Base-by-base conservation (phyloP, 495 filamentous ascomycete species). In the Neurospora sp. region DNA sequence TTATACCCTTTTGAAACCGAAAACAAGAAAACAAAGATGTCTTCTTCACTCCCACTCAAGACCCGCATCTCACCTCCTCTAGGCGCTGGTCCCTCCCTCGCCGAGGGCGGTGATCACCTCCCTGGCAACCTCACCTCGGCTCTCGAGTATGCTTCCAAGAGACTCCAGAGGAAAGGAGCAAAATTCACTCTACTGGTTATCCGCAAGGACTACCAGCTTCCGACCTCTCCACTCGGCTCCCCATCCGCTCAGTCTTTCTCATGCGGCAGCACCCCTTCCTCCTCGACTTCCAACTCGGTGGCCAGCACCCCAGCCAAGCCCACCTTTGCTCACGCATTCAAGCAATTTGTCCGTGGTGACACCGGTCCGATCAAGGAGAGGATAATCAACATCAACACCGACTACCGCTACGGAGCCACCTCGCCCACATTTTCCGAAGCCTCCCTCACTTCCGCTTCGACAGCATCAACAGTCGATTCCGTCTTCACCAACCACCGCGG, bases 1-100 rank as follows among this genome's bases (percentile, higher is more conserved):
- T 66, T 66, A 35, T 35, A 66, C 54, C 12, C 5, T 66, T 31
- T 66, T 18, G 12, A 37, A 66, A 35, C 20, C 54, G 54, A 35
- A 35, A 66, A 66, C 7, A 66, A 66, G 23, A 66, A 27, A 35
- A 18, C 27, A 35, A 70, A 31, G 12, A 73, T 70, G 74, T 35
- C 75, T 41, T 23, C 44, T 74, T 42, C 44, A 27, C 78, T 84
- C 78, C 78, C 79, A 71, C 73, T 86, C 69, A 88, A 85, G 80
- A 81, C 81, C 46, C 80, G 80, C 71, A 89, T 88, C 74, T 88
- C 87, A 1, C 82, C 85, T 46, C 86, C 87, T n/a, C 83, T 89
- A 46, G 87, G 88, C 74, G 86, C 87, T 20, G 86, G 86, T 7
- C 76, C 78, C 1, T 87, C 86, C 44, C 80, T 88, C 60, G 80